Percentiles rank a stretch among this genome's conserved stretches.
These are phyloP conservation scores for Blastocystis sp. DNA, from an alignment of 352 stramenopile genomes.

Conservation along the genomic window DNA sequence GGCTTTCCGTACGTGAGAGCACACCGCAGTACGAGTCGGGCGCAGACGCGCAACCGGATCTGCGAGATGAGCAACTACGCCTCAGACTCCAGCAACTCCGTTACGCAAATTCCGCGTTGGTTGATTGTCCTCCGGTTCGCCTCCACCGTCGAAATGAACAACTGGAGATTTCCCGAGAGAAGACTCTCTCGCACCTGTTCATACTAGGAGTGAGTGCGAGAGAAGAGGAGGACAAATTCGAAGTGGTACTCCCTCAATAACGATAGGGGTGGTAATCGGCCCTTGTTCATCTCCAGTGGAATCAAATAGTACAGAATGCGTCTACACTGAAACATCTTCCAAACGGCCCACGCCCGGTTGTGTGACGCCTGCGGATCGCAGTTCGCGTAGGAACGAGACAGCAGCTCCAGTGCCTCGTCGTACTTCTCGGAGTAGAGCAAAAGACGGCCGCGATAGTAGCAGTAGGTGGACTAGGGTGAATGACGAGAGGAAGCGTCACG, in stretches of 20 bases:
- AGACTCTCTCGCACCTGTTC: not conserved
- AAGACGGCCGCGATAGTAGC: slow-evolving; percentile 32
- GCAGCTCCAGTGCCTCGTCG: not conserved
- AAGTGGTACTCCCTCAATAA: not conserved
- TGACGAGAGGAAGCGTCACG: not conserved
- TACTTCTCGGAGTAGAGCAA: slow-evolving; percentile 26
- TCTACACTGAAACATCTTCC: not conserved
- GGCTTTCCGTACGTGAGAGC: not conserved
- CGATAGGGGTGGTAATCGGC: not conserved
- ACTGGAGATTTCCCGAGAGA: not conserved
- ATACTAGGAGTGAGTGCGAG: not conserved
- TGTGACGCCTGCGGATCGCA: not conserved
- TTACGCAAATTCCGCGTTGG: slow-evolving; percentile 17
- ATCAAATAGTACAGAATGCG: slow-evolving; percentile 30
- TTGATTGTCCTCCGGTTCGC: not conserved
- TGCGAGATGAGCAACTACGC: slow-evolving; percentile 9
- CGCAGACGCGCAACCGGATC: slow-evolving; percentile 4
- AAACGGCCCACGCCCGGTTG: not conserved
- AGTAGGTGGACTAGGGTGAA: slow-evolving; percentile 8
- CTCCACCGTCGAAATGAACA: not conserved
- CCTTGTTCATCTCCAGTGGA: slow-evolving; percentile 6
- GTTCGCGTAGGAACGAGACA: not conserved
- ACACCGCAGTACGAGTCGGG: not conserved
- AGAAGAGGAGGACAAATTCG: not conserved
- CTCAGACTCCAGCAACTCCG: not conserved